Evolutionary conservation across 345 rosid species (phyloP).

Genomic region (Lenwebbia sp.): DNA sequence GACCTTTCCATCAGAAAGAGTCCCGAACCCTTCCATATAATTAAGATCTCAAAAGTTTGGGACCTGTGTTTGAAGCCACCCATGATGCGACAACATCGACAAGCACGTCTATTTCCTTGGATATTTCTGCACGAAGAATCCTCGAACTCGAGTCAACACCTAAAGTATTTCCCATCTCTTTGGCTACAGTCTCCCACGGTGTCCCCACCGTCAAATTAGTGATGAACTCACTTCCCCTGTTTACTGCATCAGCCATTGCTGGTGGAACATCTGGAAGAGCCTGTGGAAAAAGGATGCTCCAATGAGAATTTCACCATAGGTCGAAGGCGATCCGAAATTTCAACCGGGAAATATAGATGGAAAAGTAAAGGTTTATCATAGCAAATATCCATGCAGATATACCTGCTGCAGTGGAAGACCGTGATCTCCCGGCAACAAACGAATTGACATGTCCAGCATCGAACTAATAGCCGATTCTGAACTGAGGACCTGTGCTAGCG

Average conservation of each 20-base stretch:
- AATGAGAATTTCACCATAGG: not conserved
- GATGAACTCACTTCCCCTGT: conserved; percentile 72
- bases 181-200: conserved; percentile 87
- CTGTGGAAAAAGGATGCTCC: conserved; percentile 20
- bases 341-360: not conserved
- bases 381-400: not conserved
- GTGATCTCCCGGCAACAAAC: conserved; percentile 81
- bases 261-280: conserved; percentile 94
- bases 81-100: conserved; percentile 72
- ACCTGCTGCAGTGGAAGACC: conserved; percentile 97
- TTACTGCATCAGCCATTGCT: conserved; percentile 93
- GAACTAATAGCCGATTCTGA: conserved; percentile 89
- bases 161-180: conserved; percentile 76
- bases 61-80: conserved; percentile 72
- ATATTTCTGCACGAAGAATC: conserved; percentile 51
- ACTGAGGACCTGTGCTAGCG: conserved; percentile 80
- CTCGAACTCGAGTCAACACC: conserved; percentile 50
- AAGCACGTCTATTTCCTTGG: conserved; percentile 57
- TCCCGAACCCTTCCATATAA: not conserved
- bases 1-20: not conserved
- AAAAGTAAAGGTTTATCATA: not conserved
- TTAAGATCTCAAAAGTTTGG: conserved; percentile 43
- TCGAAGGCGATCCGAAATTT: not conserved
- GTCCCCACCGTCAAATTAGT: conserved; percentile 77
- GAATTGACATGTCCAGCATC: conserved; percentile 93